These are phyloP conservation scores for Taphrina confusa DNA, from an alignment of 1,139 yeast genomes.

Conservation along the genomic window DNA sequence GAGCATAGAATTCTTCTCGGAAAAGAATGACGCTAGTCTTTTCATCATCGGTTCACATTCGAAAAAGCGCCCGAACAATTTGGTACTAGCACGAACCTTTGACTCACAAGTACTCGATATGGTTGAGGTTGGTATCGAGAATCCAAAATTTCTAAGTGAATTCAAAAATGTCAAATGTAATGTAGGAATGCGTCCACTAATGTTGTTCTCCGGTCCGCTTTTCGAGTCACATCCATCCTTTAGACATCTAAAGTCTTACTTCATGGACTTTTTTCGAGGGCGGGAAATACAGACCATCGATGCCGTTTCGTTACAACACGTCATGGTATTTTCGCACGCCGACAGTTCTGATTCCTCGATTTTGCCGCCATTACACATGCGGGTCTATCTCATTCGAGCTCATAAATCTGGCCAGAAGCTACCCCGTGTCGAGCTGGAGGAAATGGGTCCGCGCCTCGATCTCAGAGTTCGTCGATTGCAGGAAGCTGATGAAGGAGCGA, in stretches of 20 bases:
- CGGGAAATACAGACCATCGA: conserved; percentile 78
- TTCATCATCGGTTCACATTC: conserved; percentile 79
- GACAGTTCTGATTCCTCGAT: conserved; percentile 54
- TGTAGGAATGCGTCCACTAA: conserved; percentile 92
- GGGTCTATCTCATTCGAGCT: conserved; percentile 85
- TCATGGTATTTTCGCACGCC: conserved; percentile 80
- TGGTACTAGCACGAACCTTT: conserved; percentile 86
- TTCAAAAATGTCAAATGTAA: conserved; percentile 74
- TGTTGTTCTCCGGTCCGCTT: conserved; percentile 86
- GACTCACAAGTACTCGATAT: conserved; percentile 88
- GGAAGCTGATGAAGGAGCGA: conserved; percentile 82
- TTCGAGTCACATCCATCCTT: conserved; percentile 87
- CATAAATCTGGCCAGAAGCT: conserved; percentile 74
- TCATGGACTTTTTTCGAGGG: conserved; percentile 89
- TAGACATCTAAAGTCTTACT: conserved; percentile 81
- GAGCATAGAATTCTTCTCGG: conserved; percentile 84
- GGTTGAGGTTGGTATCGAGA: conserved; percentile 80
- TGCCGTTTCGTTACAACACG: conserved; percentile 90
- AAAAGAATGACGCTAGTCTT: conserved; percentile 87
- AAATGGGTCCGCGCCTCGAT: conserved; percentile 94
- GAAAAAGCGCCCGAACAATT: conserved; percentile 89
- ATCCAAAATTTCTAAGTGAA: conserved; percentile 70
- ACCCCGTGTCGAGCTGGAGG: conserved; percentile 92
- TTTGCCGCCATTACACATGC: conserved; percentile 79
- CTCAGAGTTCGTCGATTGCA: conserved; percentile 87